phyloP scores from a whole-genome alignment of 306 rosid genomes.

The Cucurbita argyrosperma region DNA sequence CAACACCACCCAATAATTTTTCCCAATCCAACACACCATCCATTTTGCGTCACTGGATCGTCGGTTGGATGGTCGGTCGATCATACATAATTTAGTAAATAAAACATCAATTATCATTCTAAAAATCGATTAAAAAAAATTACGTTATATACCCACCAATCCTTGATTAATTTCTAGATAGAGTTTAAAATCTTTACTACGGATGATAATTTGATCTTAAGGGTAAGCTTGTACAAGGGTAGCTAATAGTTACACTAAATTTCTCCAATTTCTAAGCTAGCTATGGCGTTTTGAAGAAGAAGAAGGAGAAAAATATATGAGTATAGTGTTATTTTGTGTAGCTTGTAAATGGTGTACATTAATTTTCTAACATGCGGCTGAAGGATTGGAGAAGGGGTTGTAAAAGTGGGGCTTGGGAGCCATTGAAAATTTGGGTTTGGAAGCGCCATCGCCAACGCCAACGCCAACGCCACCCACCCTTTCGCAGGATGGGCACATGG shows the following conservation, averaged over 20 bases:
- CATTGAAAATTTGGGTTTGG: slow-evolving; percentile 48
- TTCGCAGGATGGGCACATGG: slow-evolving; percentile 90
- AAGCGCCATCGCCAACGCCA: neutral
- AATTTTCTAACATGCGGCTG: slow-evolving; percentile 58
- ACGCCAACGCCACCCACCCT: slow-evolving; percentile 25
- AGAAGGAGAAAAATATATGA: neutral
- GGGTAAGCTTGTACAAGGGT: neutral
- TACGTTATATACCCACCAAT: too few species aligned
- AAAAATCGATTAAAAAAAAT: too few species aligned
- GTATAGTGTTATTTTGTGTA: neutral
- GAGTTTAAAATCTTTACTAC: too few species aligned
- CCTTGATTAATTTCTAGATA: too few species aligned
- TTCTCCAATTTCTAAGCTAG: neutral
- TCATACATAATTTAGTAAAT: too few species aligned
- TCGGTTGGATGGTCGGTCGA: too few species aligned
- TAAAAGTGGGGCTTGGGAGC: slow-evolving; percentile 59
- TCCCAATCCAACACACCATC: too few species aligned
- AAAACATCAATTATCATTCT: too few species aligned
- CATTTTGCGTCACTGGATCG: too few species aligned
- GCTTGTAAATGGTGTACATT: neutral
- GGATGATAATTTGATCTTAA: too few species aligned
- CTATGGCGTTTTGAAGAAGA: neutral
- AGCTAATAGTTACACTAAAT: neutral
- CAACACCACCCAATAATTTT: too few species aligned
- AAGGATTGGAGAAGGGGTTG: slow-evolving; percentile 60